Conservation (phyloP, 768 basidiomycete species). For the Gymnopilus dilepis region DNA sequence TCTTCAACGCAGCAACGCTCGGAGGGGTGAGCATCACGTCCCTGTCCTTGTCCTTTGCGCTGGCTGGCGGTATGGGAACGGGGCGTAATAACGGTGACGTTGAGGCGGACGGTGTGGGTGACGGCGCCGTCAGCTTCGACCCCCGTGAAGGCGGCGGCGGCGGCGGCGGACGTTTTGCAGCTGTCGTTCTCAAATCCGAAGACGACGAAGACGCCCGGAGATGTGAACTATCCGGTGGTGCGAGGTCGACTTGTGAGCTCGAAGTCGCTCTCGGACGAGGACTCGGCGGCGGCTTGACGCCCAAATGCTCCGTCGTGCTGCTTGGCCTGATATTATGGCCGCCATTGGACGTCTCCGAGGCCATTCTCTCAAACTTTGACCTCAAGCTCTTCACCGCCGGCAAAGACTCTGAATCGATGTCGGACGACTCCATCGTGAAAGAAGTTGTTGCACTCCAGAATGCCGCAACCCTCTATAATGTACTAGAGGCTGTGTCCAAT, state of each 20-base stretch:
- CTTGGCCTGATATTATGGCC: constrained; percentile 16
- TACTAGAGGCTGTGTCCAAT: no score
- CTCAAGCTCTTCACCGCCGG: constrained; percentile 73
- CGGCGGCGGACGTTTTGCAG: constrained; percentile 55
- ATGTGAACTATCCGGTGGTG: constrained; percentile 30
- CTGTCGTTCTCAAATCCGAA: constrained; percentile 53
- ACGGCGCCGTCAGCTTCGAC: constrained; percentile 40
- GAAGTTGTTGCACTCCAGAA: constrained; percentile 5
- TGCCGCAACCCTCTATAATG: neutral
- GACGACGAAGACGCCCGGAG: constrained; percentile 56
- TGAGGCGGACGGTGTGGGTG: constrained; percentile 45
- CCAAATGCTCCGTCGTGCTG: constrained; percentile 27
- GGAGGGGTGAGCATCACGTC: constrained; percentile 14
- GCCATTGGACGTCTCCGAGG: constrained; percentile 40
- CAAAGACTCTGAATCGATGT: constrained; percentile 58
- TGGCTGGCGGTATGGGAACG: constrained; percentile 42
- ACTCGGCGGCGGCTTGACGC: constrained; percentile 36
- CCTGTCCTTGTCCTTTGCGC: no score
- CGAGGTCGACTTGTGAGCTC: constrained; percentile 34
- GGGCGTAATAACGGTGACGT: constrained; percentile 60
- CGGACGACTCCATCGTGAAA: constrained; percentile 24
- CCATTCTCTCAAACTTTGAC: constrained; percentile 74
- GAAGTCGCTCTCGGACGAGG: constrained; percentile 48
- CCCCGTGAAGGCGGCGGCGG: constrained; percentile 60
- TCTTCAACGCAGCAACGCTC: constrained; percentile 26